These are phyloP conservation scores for Penicillium roqueforti DNA, from an alignment of 495 filamentous ascomycete genomes.

Conservation along the genomic window DNA sequence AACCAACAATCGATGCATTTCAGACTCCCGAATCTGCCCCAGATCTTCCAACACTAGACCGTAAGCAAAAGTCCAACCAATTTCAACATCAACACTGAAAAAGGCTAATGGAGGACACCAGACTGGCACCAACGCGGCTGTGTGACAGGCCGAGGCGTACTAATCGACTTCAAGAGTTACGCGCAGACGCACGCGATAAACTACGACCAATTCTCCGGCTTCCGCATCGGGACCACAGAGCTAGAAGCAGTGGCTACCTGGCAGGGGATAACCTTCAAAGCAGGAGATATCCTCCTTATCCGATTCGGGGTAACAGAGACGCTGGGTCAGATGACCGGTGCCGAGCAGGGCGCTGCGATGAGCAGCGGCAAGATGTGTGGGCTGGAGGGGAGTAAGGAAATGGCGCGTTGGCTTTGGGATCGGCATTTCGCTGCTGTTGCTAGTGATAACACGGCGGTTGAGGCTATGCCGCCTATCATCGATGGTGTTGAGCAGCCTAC, in stretches of 20 bases:
- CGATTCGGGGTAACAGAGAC: conserved; percentile 43
- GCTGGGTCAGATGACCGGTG: conserved; percentile 24
- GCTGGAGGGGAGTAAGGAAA: conserved; percentile 24
- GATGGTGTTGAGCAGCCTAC: conserved; percentile 14
- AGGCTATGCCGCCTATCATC: conserved; percentile 21
- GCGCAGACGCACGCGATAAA: conserved; percentile 30
- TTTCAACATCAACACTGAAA: not conserved
- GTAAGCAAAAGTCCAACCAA: not conserved
- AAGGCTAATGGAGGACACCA: conserved; percentile 9
- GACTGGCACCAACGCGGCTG: conserved; percentile 38
- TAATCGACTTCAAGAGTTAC: conserved; percentile 44
- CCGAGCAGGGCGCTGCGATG: conserved; percentile 26
- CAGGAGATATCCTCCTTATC: conserved; percentile 44
- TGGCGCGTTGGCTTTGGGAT: conserved; percentile 33
- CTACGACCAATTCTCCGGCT: conserved; percentile 32
- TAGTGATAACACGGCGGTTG: conserved; percentile 29
- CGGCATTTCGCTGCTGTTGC: conserved; percentile 30
- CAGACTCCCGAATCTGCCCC: not conserved
- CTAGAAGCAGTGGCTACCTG: conserved; percentile 31
- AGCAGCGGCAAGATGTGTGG: conserved; percentile 12
- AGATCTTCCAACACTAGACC: conserved; percentile 23
- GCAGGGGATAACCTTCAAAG: conserved; percentile 30
- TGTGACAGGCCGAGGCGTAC: conserved; percentile 41
- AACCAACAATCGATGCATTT: conserved; percentile 15
- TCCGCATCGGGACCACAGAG: conserved; percentile 29